Conservation (phyloP, 768 basidiomycete genomes). For the Pisolithus tinctorius region DNA sequence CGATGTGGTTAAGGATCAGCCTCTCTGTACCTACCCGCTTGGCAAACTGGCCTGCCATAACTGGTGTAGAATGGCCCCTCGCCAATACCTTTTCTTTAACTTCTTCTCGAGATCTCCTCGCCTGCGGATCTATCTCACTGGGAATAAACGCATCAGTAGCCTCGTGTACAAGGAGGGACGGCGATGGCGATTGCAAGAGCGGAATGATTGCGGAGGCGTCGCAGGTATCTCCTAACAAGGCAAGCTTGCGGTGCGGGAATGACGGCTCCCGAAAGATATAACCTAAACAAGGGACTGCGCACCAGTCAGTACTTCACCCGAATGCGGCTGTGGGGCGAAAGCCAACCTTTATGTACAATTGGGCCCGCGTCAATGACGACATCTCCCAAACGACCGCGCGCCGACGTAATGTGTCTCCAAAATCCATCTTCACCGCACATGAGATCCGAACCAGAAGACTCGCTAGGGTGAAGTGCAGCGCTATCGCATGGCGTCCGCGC, state of each 20-base stretch:
- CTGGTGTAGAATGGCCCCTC: conserved; percentile 74
- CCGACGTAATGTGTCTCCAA: conserved; percentile 52
- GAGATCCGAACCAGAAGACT: conserved; percentile 58
- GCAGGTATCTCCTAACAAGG: conserved; percentile 72
- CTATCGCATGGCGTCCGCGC: conserved; percentile 43
- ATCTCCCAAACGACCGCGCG: conserved; percentile 32
- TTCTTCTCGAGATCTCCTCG: conserved; percentile 35
- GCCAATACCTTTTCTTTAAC: conserved; percentile 46
- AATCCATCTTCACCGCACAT: conserved; percentile 47
- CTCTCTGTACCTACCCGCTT: conserved; percentile 48
- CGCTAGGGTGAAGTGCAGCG: conserved; percentile 51
- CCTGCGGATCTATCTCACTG: conserved; percentile 40
- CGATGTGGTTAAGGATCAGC: conserved; percentile 75
- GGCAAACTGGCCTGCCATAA: conserved; percentile 75
- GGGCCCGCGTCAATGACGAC: conserved; percentile 68
- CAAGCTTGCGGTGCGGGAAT: conserved; percentile 51
- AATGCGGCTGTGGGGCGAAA: neutral
- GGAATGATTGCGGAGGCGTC: conserved; percentile 57
- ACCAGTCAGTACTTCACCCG: neutral
- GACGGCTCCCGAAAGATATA: conserved; percentile 63
- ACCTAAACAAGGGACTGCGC: conserved; percentile 54
- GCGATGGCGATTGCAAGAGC: conserved; percentile 42
- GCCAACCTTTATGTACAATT: conserved; percentile 67
- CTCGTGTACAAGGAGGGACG: conserved; percentile 79
- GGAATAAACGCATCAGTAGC: conserved; percentile 74